Evolutionary conservation across 257 asterid species (phyloP).

Genomic region (Solanum stenotomum): DNA sequence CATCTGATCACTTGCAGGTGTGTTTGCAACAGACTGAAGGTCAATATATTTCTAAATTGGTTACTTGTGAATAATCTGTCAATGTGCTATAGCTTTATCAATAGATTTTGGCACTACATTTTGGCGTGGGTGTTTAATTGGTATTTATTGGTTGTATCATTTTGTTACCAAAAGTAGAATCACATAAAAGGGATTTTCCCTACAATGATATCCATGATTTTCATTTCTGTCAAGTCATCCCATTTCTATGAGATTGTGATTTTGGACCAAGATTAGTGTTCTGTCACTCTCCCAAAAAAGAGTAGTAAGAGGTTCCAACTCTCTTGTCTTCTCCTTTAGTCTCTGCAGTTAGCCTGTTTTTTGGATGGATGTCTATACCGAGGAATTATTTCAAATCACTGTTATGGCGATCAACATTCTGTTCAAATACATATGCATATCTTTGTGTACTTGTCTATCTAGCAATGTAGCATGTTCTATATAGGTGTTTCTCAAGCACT

Average conservation of each 20-base stretch:
- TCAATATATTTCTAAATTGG: slow-evolving; percentile 4
- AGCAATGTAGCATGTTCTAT: neutral
- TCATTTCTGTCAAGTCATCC: neutral
- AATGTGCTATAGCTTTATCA: neutral
- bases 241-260: neutral
- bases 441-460: neutral
- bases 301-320: neutral
- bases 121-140: neutral
- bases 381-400: neutral
- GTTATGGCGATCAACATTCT: neutral
- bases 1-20: neutral
- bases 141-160: neutral
- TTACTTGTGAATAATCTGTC: slow-evolving; percentile 5
- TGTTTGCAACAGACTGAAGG: neutral
- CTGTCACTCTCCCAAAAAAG: neutral
- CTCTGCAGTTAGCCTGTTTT: neutral
- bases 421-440: neutral
- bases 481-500: neutral
- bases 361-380: neutral
- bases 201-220: neutral
- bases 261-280: neutral
- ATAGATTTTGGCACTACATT: neutral
- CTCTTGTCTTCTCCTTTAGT: neutral
- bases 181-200: neutral
- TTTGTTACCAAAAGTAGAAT: neutral